Conservation (phyloP, 768 basidiomycete genomes). For the Suillus americanus region DNA sequence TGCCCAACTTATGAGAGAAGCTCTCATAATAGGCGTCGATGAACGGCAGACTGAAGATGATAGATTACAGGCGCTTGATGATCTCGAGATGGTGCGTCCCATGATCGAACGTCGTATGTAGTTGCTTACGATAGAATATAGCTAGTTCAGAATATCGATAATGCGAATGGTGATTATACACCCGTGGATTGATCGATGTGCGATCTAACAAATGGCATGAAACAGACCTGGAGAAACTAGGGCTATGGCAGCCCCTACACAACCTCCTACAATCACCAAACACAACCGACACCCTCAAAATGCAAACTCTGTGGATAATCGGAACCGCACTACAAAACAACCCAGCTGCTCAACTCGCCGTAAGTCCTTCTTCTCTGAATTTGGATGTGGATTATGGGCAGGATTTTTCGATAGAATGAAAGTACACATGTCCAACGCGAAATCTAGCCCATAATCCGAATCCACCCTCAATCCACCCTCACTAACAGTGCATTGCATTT, state of each 20-base stretch:
- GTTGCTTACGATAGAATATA: constrained; percentile 28
- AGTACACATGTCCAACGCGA: not conserved
- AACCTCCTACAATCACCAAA: constrained; percentile 53
- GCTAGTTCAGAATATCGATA: constrained; percentile 88
- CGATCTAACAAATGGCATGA: not conserved
- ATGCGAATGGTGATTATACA: constrained; percentile 63
- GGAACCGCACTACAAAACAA: constrained; percentile 93
- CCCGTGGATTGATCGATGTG: not conserved
- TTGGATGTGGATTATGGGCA: too few species aligned
- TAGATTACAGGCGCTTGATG: constrained; percentile 70
- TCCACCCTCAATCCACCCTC: not conserved
- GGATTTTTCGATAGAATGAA: too few species aligned
- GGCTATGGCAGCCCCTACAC: constrained; percentile 80
- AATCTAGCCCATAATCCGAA: not conserved
- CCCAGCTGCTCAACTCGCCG: constrained; percentile 75
- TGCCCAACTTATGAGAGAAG: constrained; percentile 80
- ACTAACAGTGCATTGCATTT: constrained; percentile 6
- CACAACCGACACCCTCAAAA: constrained; percentile 59
- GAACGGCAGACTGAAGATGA: constrained; percentile 50
- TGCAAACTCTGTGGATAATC: constrained; percentile 79
- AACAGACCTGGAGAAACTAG: constrained; percentile 75
- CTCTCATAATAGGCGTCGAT: constrained; percentile 65
- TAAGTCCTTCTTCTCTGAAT: constrained; percentile 34
- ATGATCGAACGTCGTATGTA: not conserved
- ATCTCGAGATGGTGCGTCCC: constrained; percentile 78